Evolutionary conservation across 2,329 filamentous ascomycete genomes (phyloP), one percentile per base, ranked within the genome.

Genomic region (Aspergillus pseudoglaucus): DNA sequence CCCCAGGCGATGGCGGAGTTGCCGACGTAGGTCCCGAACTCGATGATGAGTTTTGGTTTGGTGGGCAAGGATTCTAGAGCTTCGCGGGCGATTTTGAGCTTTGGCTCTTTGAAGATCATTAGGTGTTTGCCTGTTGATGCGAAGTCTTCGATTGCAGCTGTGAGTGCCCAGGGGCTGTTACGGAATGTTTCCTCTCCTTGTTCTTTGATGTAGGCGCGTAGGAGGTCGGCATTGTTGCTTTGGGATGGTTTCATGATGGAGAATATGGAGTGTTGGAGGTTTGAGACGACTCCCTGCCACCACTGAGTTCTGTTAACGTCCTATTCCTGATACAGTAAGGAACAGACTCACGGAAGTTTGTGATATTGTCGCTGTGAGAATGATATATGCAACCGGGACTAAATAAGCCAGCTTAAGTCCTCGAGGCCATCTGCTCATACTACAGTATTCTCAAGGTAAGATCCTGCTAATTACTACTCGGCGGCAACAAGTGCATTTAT

Each of bases 1-100:
- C 51, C 54, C 52, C 52, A 70, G 1, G 58, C 61, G 10, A 72
- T 52, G 2, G 68, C 66, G 1, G 67, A 69, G 44, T 59, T 63
- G 25, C 68, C 67, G 7, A 70, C 57, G 38, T 66, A 70, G 12
- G 62, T 63, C 23, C 66, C 66, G 17, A 69, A 62, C 48, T 70
- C 67, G 25, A 71, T 53, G 14, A 71, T 47, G 1, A 58, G 54
- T 18, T 59, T 63, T 2, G 67, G 66, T n/a, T 56, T 46, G 3
- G 57, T 53, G 1, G 57, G 46, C 45, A 65, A 52, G 7, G 52
- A 47, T 1, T 45, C 23, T 1, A 69, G 51, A 7, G 53, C 54
- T 6, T 47, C 45, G 30, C 50, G 48, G 1, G 61, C 54, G 12
- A 62, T 47, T 2, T 52, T 47, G 14, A 62, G 55, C 50, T 69